Conservation (phyloP, 306 rosid species). For the Psophocarpus tetragonolobus region DNA sequence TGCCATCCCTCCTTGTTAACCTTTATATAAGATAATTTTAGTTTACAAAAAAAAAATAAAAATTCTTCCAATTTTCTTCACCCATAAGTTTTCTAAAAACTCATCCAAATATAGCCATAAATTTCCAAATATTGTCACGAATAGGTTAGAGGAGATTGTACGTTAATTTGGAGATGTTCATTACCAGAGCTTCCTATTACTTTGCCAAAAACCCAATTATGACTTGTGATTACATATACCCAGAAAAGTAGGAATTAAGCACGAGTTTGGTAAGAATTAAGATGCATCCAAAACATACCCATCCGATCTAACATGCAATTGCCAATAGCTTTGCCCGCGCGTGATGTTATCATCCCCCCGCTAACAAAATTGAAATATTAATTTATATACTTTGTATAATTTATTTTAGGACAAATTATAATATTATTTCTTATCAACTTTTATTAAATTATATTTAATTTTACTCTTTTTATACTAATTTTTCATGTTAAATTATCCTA, state of each 20-base stretch:
- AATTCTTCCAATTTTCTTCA: no score
- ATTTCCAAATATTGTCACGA: background rate
- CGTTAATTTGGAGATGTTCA: background rate
- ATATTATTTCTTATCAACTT: no score
- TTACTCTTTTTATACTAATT: no score
- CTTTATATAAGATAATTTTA: no score
- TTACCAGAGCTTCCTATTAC: background rate
- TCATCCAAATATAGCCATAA: no score
- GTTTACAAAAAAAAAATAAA: no score
- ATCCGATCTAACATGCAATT: background rate
- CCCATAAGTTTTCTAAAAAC: no score
- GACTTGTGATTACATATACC: background rate
- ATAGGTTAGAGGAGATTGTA: background rate
- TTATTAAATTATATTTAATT: no score
- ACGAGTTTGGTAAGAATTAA: background rate
- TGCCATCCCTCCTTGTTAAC: no score
- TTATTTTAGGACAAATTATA: no score
- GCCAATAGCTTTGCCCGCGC: conserved; percentile 31
- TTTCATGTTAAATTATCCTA: no score
- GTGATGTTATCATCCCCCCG: conserved; percentile 29
- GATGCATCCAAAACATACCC: background rate
- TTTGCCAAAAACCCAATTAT: background rate
- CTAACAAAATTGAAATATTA: background rate
- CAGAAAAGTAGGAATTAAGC: background rate
- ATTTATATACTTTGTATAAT: background rate